Evolutionary conservation across 805 yeast species (phyloP).

Genomic region (Candida suzukii): DNA sequence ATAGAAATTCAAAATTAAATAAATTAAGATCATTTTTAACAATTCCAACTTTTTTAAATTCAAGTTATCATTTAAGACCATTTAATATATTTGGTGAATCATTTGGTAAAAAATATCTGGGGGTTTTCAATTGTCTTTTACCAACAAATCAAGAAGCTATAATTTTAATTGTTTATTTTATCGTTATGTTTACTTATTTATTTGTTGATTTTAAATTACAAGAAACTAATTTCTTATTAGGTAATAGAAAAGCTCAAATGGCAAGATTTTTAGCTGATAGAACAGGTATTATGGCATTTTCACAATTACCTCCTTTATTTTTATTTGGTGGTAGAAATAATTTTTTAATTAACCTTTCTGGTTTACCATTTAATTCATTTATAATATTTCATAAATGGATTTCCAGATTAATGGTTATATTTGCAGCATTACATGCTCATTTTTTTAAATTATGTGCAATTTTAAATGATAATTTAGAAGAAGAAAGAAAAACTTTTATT

Average conservation of each 20-base stretch:
- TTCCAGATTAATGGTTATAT: conserved; percentile 23
- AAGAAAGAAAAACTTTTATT: conserved; percentile 3
- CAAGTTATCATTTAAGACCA: conserved; percentile 16
- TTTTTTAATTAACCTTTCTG: conserved; percentile 43
- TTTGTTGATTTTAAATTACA: conserved; percentile 8
- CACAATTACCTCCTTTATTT: conserved; percentile 40
- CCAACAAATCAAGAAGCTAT: conserved; percentile 22
- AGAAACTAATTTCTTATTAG: conserved; percentile 10
- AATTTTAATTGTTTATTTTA: conserved; percentile 9
- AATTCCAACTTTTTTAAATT: conserved; percentile 12
- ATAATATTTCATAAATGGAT: conserved; percentile 39
- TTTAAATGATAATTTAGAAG: conserved; percentile 3
- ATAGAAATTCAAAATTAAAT: too few relatives aligned
- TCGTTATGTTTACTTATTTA: conserved; percentile 6
- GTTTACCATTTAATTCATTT: conserved; percentile 39
- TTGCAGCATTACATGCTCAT: conserved; percentile 24
- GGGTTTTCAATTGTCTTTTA: conserved; percentile 13
- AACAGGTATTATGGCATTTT: conserved; percentile 39
- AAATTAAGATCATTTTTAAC: conserved; percentile 12
- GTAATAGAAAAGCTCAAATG: conserved; percentile 13
- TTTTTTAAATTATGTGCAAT: conserved; percentile 23
- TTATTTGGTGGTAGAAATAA: conserved; percentile 56
- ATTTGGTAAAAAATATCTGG: neutral
- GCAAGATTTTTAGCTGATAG: conserved; percentile 48
- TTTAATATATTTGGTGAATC: conserved; percentile 11